Evolutionary conservation across 2,329 filamentous ascomycete genomes (phyloP).

Genomic region (Apiospora pterosperma): DNA sequence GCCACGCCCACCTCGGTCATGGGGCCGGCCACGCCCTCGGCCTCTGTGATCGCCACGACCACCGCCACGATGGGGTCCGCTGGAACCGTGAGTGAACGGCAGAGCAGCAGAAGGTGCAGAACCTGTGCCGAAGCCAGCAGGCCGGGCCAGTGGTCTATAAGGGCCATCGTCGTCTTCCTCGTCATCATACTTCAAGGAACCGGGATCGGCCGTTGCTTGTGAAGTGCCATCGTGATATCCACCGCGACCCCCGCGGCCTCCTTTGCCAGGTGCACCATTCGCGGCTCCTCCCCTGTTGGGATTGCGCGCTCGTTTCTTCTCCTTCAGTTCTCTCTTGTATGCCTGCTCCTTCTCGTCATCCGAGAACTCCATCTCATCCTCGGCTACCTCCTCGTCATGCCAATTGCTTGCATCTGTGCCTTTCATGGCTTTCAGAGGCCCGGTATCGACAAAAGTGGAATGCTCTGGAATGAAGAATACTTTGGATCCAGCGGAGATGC

Average conservation of each 20-base stretch:
- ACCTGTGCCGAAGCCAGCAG: constrained; percentile 56
- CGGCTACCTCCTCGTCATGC: constrained; percentile 84
- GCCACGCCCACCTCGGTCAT: constrained; percentile 34
- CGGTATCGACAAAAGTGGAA: constrained; percentile 82
- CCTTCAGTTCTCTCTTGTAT: constrained; percentile 67
- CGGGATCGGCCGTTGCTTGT: constrained; percentile 31
- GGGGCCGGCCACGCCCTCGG: constrained; percentile 34
- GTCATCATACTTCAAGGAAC: constrained; percentile 63
- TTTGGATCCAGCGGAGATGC: constrained; percentile 64
- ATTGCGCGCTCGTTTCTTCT: constrained; percentile 51
- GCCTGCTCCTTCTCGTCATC: constrained; percentile 94
- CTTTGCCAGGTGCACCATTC: constrained; percentile 30
- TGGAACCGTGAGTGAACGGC: constrained; percentile 34
- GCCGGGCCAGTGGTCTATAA: constrained; percentile 69
- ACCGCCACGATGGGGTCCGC: constrained; percentile 25
- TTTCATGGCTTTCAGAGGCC: constrained; percentile 74
- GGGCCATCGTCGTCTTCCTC: constrained; percentile 64
- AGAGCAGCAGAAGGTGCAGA: constrained; percentile 36
- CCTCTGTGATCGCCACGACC: constrained; percentile 45
- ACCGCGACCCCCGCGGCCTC: constrained; percentile 17
- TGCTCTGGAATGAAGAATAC: constrained; percentile 79
- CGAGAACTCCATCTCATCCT: constrained; percentile 90
- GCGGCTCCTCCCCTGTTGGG: constrained; percentile 33
- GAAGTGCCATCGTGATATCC: constrained; percentile 12
- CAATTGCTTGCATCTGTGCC: constrained; percentile 93